Evolutionary conservation across 2,329 filamentous ascomycete species (phyloP).

Genomic region (Phialophora verrucosa): DNA sequence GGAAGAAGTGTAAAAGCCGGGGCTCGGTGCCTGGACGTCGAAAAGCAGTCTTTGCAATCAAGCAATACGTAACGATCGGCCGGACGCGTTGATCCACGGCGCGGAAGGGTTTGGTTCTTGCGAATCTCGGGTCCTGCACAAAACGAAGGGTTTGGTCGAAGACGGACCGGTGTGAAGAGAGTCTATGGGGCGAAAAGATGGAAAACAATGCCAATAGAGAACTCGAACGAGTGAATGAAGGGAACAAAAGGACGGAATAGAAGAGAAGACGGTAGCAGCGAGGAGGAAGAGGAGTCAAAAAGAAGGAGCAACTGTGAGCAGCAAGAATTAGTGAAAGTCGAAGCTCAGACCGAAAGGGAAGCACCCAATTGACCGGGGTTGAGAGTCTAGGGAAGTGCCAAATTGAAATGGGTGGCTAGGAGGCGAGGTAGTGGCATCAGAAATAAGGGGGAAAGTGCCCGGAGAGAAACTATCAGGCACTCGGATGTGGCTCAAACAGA

Average conservation of each 20-base stretch:
- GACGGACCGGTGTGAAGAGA: constrained; percentile 40
- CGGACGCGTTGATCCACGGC: constrained; percentile 7
- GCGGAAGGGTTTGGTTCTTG: constrained; percentile 6
- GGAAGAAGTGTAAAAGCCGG: not conserved
- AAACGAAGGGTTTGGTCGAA: constrained; percentile 40
- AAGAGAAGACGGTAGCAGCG: constrained; percentile 38
- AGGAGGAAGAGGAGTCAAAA: constrained; percentile 28
- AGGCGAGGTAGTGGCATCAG: constrained; percentile 34
- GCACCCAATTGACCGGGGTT: constrained; percentile 13
- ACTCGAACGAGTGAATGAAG: constrained; percentile 34
- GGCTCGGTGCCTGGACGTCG: constrained; percentile 3
- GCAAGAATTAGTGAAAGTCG: constrained; percentile 31
- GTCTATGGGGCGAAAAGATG: constrained; percentile 33
- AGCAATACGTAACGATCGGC: constrained; percentile 11
- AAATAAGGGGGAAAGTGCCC: constrained; percentile 38
- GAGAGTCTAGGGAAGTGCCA: constrained; percentile 15
- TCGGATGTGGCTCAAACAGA: constrained; percentile 10
- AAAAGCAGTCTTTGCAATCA: constrained; percentile 10
- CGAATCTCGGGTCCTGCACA: constrained; percentile 22
- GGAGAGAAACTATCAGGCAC: constrained; percentile 14
- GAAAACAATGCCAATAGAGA: constrained; percentile 35
- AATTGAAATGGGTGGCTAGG: constrained; percentile 34
- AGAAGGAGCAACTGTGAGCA: constrained; percentile 24
- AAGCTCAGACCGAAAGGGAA: constrained; percentile 13
- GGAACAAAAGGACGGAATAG: constrained; percentile 38